Evolutionary conservation across 2,329 filamentous ascomycete species (phyloP), one percentile per base, ranked within the genome.

Genomic region (Monosporascus sp.): DNA sequence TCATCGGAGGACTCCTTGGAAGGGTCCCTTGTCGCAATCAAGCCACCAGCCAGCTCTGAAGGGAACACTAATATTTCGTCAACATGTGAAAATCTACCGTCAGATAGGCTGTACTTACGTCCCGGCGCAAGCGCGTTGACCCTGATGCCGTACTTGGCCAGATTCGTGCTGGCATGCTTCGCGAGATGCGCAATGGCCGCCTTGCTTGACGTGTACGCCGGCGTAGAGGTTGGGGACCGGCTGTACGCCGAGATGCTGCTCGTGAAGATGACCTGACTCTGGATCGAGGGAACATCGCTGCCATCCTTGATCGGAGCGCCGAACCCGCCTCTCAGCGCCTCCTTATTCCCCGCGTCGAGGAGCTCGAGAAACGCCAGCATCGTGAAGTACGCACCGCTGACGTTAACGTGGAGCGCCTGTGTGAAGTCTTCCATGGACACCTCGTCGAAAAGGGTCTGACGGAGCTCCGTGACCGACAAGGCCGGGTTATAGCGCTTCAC

Each of bases 401-500:
- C 59, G 48, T 67, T 67, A 53, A 73, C 64, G 49, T 69, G 55
- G 22, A 73, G 82, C 0, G 80, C 78, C 11, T 77, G 63, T 11
- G 80, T 81, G 80, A 86, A 88, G 35, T 80, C 77, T 15, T 85
- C 80, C 61, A 85, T 76, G 54, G 79, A 70, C 25, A 79, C 75
- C 11, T 67, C 59, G 79, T 75, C 63, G 50, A 74, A 80, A 76
- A 89, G 1, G 78, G 52, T 51, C 45, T 63, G 48, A 20, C 67
- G 64, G 5, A 71, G 54, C 37, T 72, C 70, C 2, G 59, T 37
- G 15, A 73, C 48, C 7, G 65, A 55, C 27, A 55, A 38, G 24
- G 55, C 55, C 1, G 51, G 47, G 9, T 59, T 52, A 69, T 71
- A 45, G 60, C 66, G 47, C 7, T 61, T 55, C 35, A 73, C 70